These are phyloP conservation scores for Podospora australis DNA, from an alignment of 495 filamentous ascomycete species.

Conservation along the genomic window DNA sequence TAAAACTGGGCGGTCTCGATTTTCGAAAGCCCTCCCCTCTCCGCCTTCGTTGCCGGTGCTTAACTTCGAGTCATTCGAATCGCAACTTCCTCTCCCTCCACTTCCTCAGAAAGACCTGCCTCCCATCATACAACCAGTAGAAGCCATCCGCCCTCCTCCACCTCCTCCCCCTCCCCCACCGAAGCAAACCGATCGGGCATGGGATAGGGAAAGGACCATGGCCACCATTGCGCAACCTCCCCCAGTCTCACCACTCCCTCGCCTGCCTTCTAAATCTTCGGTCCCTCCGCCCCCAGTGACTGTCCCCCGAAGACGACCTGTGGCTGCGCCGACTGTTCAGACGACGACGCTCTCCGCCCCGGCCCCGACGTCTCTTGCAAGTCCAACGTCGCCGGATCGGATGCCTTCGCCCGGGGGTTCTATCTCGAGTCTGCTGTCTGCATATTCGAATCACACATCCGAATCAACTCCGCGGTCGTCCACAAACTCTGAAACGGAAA, in stretches of 20 bases:
- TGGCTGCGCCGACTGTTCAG: slow-evolving; percentile 14
- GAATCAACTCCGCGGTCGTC: slow-evolving; percentile 31
- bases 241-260: background rate
- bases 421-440: slow-evolving; percentile 41
- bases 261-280: slow-evolving; percentile 19
- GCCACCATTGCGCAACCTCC: slow-evolving; percentile 8
- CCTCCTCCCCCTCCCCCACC: slow-evolving; percentile 15
- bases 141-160: slow-evolving; percentile 15
- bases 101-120: slow-evolving; percentile 14
- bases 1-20: slow-evolving; percentile 28
- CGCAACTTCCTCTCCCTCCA: slow-evolving; percentile 11
- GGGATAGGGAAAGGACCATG: slow-evolving; percentile 10
- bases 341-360: background rate
- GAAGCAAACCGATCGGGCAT: background rate
- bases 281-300: slow-evolving; percentile 22
- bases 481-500: slow-evolving; percentile 25
- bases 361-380: slow-evolving; percentile 1
- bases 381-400: slow-evolving; percentile 9
- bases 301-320: slow-evolving; percentile 21
- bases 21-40: slow-evolving; percentile 30
- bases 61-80: slow-evolving; percentile 15
- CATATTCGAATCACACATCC: slow-evolving; percentile 36
- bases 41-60: slow-evolving; percentile 20
- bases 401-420: slow-evolving; percentile 28
- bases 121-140: slow-evolving; percentile 1